Conservation (phyloP, 257 asterid species). For the Buddleja alternifolia region DNA sequence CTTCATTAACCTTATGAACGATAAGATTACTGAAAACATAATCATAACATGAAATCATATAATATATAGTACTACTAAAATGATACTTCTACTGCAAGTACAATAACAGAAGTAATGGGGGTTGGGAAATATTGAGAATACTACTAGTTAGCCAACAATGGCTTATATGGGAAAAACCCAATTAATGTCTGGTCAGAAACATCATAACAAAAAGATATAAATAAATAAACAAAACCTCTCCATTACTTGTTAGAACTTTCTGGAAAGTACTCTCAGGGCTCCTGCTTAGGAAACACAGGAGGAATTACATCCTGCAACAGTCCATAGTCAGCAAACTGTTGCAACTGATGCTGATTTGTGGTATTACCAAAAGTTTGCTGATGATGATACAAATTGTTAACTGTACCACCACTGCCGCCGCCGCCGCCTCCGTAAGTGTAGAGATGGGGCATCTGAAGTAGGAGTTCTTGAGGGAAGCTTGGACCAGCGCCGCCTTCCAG, state of each 20-base stretch:
- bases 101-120: no score
- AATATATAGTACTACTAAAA: no score
- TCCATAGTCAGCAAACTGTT: constrained; percentile 38
- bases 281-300: constrained; percentile 33
- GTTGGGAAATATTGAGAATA: no score
- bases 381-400: constrained; percentile 20
- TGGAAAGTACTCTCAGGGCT: constrained; percentile 31
- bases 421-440: constrained; percentile 32
- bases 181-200: constrained; percentile 19
- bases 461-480: constrained; percentile 34
- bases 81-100: no score
- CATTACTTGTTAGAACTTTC: constrained; percentile 16
- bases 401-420: constrained; percentile 20
- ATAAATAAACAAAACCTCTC: constrained; percentile 25
- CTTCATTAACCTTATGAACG: no score
- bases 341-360: constrained; percentile 34
- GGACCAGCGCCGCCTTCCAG: constrained; percentile 18
- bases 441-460: constrained; percentile 36
- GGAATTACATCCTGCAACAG: constrained; percentile 50
- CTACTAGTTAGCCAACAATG: no score
- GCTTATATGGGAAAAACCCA: background rate
- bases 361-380: constrained; percentile 14
- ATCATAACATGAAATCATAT: no score
- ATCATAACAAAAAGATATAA: background rate
- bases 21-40: no score